phyloP scores from a whole-genome alignment of 139 green algal genomes.

The Diplosphaera chodatii region DNA sequence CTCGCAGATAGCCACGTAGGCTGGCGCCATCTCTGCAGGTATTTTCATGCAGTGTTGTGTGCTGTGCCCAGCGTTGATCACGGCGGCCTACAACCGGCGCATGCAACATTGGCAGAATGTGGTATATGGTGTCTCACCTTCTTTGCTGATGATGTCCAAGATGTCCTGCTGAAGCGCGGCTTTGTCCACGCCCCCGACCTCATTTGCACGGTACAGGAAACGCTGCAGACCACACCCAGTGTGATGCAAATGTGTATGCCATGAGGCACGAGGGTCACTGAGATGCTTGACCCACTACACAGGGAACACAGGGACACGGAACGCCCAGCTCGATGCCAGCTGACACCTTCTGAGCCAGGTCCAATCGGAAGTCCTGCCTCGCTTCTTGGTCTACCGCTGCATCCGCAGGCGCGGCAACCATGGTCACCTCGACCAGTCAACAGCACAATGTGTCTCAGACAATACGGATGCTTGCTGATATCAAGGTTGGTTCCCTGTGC shows the following conservation, averaged over 20 bases:
- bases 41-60: too few relatives aligned
- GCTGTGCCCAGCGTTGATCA: too few relatives aligned
- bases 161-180: conserved; percentile 43
- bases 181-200: conserved; percentile 40
- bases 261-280: too few relatives aligned
- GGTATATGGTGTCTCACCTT: conserved; percentile 29
- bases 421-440: background rate
- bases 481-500: too few relatives aligned
- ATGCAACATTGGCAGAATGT: too few relatives aligned
- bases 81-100: too few relatives aligned
- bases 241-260: too few relatives aligned
- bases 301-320: too few relatives aligned
- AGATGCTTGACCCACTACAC: too few relatives aligned
- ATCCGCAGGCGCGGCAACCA: background rate
- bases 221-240: conserved; percentile 39
- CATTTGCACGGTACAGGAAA: conserved; percentile 43
- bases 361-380: conserved; percentile 43
- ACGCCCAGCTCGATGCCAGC: too few relatives aligned
- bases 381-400: conserved; percentile 4
- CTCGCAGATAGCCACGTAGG: conserved; percentile 67
- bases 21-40: conserved; percentile 58
- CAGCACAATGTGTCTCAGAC: too few relatives aligned
- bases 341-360: conserved; percentile 55
- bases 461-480: too few relatives aligned
- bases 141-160: conserved; percentile 32